Evolutionary conservation across 2,329 filamentous ascomycete species (phyloP).

Genomic region (Aspergillus sclerotialis): DNA sequence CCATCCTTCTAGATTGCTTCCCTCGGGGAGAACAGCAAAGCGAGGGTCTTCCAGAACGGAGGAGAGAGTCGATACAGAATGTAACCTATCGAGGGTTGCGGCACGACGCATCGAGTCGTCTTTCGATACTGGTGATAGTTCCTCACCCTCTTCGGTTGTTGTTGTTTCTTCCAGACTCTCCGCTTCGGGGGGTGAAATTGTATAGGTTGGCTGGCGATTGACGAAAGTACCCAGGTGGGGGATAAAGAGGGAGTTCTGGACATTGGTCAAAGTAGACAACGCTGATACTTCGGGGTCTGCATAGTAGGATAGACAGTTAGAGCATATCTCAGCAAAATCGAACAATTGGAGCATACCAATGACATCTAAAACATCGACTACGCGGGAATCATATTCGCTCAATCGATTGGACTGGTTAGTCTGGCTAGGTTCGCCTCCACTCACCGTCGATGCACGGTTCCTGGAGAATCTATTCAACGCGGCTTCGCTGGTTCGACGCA

Average conservation of each 20-base stretch:
- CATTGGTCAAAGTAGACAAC: conserved; percentile 75
- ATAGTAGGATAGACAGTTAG: conserved; percentile 11
- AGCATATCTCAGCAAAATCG: conserved; percentile 3
- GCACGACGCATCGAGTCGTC: conserved; percentile 1
- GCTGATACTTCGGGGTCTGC: conserved; percentile 77
- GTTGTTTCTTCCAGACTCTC: conserved; percentile 19
- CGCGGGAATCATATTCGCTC: conserved; percentile 52
- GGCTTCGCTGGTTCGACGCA: conserved; percentile 28
- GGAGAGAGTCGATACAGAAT: conserved; percentile 54
- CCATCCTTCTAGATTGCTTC: conserved; percentile 67
- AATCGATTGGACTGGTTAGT: conserved; percentile 3
- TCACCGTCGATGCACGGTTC: conserved; percentile 27
- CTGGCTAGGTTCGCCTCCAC: conserved; percentile 12
- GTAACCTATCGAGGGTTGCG: conserved; percentile 9
- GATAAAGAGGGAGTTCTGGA: conserved; percentile 83
- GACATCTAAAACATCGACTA: conserved; percentile 63
- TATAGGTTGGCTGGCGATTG: conserved; percentile 74
- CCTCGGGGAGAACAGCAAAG: conserved; percentile 74
- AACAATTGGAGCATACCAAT: conserved; percentile 47
- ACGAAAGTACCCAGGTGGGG: conserved; percentile 70
- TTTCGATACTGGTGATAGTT: conserved; percentile 13
- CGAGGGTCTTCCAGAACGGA: conserved; percentile 62
- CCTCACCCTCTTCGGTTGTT: conserved; percentile 18
- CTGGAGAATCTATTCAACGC: conserved; percentile 24
- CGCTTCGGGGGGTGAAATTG: conserved; percentile 49